Conservation (phyloP, 192 early-diverging fungal genomes). For the Kappamyces sp. region DNA sequence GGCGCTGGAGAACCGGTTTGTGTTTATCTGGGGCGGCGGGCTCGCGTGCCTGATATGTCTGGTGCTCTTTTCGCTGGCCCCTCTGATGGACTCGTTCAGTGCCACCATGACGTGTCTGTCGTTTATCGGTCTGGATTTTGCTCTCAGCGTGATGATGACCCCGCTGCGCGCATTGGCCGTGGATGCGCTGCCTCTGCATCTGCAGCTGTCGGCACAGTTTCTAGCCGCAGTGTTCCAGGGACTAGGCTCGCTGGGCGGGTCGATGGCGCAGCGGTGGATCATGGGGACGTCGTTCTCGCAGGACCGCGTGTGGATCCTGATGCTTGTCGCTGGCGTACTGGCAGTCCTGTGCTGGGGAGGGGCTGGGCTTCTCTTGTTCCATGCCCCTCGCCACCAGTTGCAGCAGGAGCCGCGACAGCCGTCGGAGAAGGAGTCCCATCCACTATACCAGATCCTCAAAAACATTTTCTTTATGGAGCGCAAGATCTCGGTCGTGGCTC, state of each 20-base stretch:
- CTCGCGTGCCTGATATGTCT: constrained; percentile 4
- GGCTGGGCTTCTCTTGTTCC: too few relatives aligned
- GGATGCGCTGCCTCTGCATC: constrained; percentile 16
- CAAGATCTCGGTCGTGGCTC: constrained; percentile 12
- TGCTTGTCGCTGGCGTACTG: too few relatives aligned
- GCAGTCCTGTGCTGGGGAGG: too few relatives aligned
- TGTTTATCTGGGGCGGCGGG: constrained; percentile 19
- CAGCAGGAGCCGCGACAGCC: too few relatives aligned
- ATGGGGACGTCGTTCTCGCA: too few relatives aligned
- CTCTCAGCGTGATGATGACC: constrained; percentile 25
- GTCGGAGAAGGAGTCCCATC: too few relatives aligned
- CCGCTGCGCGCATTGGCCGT: constrained; percentile 20
- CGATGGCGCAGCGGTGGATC: too few relatives aligned
- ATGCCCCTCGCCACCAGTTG: too few relatives aligned
- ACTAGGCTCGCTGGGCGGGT: constrained; percentile 16
- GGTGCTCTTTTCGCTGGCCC: constrained; percentile 9
- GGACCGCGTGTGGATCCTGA: too few relatives aligned
- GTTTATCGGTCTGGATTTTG: constrained; percentile 18
- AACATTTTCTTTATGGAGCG: constrained; percentile 11
- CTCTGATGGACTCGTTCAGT: constrained; percentile 9
- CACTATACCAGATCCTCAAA: neutral
- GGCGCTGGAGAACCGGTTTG: constrained; percentile 7
- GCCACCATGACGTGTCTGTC: neutral
- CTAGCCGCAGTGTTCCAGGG: constrained; percentile 21
- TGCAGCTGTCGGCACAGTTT: constrained; percentile 18